Evolutionary conservation across 352 stramenopile species (phyloP), one percentile per base, ranked within the genome.

Genomic region (Aphanomyces invadans): DNA sequence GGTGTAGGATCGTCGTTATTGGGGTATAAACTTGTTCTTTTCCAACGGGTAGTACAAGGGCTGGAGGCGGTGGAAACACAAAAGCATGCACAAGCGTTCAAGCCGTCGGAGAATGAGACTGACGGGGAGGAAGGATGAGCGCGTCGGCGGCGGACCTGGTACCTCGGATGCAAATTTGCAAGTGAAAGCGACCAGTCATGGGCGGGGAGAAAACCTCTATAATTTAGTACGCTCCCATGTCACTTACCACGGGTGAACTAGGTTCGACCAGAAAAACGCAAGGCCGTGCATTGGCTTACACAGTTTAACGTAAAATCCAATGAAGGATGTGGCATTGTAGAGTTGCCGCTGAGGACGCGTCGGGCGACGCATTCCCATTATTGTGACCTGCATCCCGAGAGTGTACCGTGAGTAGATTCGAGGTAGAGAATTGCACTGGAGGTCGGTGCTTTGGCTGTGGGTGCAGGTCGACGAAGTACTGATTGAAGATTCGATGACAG

Each of bases 11-110:
- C 7, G 53, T 19, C 29, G 49, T 57, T 57, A 64, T 45, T 51
- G 11, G 36, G 36, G 55, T 64, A 64, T 64, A 64, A 64, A 46
- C 55, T 64, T 64, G 55, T 64, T 64, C 55, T 64, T 64, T 19
- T 64, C 55, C 12, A 51, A 38, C 10, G 55, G 55, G 55, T 64
- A 64, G 23, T 32, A 31, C 17, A 51, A 38, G 36, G 32, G 49
- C 25, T 33, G 25, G 49, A 57, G 36, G 36, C 26, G 55, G 55
- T 21, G 11, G 36, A 36, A 52, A 64, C 55, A 64, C 55, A 64
- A 64, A 64, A 64, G 55, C 55, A 64, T 64, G 55, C 55, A 64
- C 55, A 51, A 51, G 55, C 55, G 23, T 25, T 48, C 31, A 57
- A 57, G 49, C 49, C 29, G 4, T 57, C 49, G 49, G 44, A 25